These are phyloP conservation scores for Globisporangium cystogenes DNA, from an alignment of 352 stramenopile genomes.

Conservation along the genomic window DNA sequence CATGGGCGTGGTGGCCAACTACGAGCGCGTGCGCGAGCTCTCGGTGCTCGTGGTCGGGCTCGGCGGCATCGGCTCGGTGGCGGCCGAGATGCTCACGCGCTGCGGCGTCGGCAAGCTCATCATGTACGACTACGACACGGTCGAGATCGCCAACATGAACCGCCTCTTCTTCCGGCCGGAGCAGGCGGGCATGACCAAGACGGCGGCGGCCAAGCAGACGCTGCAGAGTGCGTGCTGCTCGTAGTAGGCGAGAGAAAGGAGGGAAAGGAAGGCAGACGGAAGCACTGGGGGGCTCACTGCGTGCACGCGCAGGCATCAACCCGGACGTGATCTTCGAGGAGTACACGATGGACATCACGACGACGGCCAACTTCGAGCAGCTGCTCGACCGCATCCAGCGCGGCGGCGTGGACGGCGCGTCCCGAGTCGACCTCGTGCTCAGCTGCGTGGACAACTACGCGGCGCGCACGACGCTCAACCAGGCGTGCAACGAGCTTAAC, in stretches of 20 bases:
- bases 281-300: not conserved
- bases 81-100: conserved; percentile 87
- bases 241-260: too few species aligned
- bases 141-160: conserved; percentile 92
- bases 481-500: conserved; percentile 85
- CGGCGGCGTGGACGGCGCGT: conserved; percentile 48
- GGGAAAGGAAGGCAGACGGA: not conserved
- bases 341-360: conserved; percentile 87
- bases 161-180: conserved; percentile 87
- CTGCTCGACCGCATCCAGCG: conserved; percentile 71
- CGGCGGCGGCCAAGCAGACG: conserved; percentile 80
- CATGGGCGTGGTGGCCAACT: conserved; percentile 90
- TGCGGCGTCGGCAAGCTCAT: conserved; percentile 89
- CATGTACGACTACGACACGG: conserved; percentile 84
- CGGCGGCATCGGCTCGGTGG: conserved; percentile 82
- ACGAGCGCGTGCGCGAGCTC: conserved; percentile 79
- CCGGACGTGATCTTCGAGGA: conserved; percentile 85
- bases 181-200: conserved; percentile 86
- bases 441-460: conserved; percentile 91
- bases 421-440: conserved; percentile 76
- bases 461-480: conserved; percentile 81
- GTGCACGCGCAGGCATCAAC: conserved; percentile 60
- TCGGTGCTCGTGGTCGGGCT: conserved; percentile 82
- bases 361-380: conserved; percentile 79
- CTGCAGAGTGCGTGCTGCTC: conserved; percentile 58